Base-by-base conservation (phyloP, 257 asterid genomes). In the Forsythia viridissima region DNA sequence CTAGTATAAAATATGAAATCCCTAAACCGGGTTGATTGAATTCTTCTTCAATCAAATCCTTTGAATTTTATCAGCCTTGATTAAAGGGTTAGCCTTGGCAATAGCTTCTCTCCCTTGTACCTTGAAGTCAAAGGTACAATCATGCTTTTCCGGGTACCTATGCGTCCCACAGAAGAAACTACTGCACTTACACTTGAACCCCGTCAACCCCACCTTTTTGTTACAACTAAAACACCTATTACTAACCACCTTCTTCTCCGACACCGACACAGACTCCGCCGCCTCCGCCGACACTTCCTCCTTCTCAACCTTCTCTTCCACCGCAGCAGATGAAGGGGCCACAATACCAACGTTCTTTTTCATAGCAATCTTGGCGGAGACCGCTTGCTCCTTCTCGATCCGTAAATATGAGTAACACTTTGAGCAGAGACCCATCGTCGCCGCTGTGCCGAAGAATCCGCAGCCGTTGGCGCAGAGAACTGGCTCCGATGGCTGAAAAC, bases 371-470 rank as follows among this genome's bases (percentile, higher is more conserved):
- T 78, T 88, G 4, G 87, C 90, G 3, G 77, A 21, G 5, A 83
- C 80, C 3, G 75, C 78, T 16, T 72, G 86, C 39, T 86, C 87
- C 63, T 86, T 85, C 21, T 84, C 73, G 77, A 80, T 36, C 43
- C 80, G 83, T 55, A 72, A 16, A 48, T 86, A 86, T 0, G 84
- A 65, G 84, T 70, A 83, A 34, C 90, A 88, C 88, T 81, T 86
- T 1, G 92, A 84, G 46, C 90, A 86, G 21, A 86, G 78, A 2
- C 85, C 84, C 81, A 70, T 78, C 44, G 80, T 89, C 42, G 85
- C 90, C 20, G 87, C 80, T 68, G 90, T 48, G 34, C 92, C 92
- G 52, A 81, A 90, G 73, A 88, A 88, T 2, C 93, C 90, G 72
- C 93, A 90, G 24, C 90, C 87, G 34, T 80, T 78, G 11, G 78